These are phyloP conservation scores for Blastobotrys terrestris DNA, from an alignment of 805 yeast species.

Conservation along the genomic window DNA sequence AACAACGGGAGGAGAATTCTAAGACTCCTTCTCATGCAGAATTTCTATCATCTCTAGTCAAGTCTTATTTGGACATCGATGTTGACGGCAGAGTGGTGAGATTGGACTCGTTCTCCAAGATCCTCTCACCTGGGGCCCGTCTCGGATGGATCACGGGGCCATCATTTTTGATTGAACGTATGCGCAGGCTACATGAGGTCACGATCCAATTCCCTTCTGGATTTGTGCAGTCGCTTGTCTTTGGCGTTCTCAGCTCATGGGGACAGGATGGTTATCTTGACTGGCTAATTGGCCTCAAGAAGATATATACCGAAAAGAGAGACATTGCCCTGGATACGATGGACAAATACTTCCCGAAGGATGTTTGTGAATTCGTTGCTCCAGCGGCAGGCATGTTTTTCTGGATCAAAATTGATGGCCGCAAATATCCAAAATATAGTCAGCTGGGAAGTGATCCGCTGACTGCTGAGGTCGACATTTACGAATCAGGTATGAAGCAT, in stretches of 20 bases:
- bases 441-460: constrained; percentile 23
- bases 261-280: constrained; percentile 84
- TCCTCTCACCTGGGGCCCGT: constrained; percentile 86
- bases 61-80: constrained; percentile 70
- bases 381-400: constrained; percentile 52
- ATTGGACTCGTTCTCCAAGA: constrained; percentile 86
- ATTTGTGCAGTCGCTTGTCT: constrained; percentile 62
- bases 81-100: constrained; percentile 85
- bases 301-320: constrained; percentile 80
- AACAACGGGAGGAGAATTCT: constrained; percentile 19
- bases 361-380: constrained; percentile 29
- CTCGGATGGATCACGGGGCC: constrained; percentile 87
- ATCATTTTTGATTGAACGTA: constrained; percentile 54
- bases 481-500: constrained; percentile 27
- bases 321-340: constrained; percentile 79
- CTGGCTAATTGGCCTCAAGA: constrained; percentile 73
- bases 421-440: constrained; percentile 42
- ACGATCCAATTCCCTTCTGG: constrained; percentile 78
- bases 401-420: constrained; percentile 48
- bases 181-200: constrained; percentile 70
- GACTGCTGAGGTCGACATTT: constrained; percentile 30
- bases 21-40: constrained; percentile 45
- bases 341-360: constrained; percentile 48
- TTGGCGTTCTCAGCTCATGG: constrained; percentile 76
- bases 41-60: constrained; percentile 60